Evolutionary conservation across 116 monocot genomes (phyloP).

Genomic region (Iris pallida): DNA sequence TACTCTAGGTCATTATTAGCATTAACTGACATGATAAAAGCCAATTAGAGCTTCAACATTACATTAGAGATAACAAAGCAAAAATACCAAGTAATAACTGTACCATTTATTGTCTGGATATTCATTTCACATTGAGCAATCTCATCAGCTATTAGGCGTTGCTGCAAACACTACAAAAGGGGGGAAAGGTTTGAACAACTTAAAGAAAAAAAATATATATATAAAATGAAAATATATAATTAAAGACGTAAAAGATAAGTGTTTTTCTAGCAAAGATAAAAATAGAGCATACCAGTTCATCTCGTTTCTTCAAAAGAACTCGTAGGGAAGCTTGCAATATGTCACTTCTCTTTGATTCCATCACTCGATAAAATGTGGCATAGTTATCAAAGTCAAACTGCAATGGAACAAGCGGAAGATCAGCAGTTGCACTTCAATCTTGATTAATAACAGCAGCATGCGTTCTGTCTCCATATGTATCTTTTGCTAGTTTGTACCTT

Average conservation of each 20-base stretch:
- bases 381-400: background rate
- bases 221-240: no score
- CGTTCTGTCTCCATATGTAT: background rate
- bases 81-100: background rate
- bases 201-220: background rate
- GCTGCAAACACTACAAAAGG: slow-evolving; percentile 28
- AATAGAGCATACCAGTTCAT: slow-evolving; percentile 39
- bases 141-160: slow-evolving; percentile 41
- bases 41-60: no score
- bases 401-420: slow-evolving; percentile 17
- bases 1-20: no score
- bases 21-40: no score
- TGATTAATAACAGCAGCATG: background rate
- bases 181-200: background rate
- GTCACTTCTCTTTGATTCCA: slow-evolving; percentile 23
- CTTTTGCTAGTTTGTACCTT: background rate
- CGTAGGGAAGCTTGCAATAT: slow-evolving; percentile 24
- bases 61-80: no score
- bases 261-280: background rate
- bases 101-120: slow-evolving; percentile 46
- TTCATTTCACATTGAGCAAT: slow-evolving; percentile 61
- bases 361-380: slow-evolving; percentile 5
- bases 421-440: background rate
- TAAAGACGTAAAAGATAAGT: no score
- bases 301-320: slow-evolving; percentile 36